Evolutionary conservation across 2,329 filamentous ascomycete species (phyloP), one percentile per base, ranked within the genome.

Genomic region (Alternaria gaisen): DNA sequence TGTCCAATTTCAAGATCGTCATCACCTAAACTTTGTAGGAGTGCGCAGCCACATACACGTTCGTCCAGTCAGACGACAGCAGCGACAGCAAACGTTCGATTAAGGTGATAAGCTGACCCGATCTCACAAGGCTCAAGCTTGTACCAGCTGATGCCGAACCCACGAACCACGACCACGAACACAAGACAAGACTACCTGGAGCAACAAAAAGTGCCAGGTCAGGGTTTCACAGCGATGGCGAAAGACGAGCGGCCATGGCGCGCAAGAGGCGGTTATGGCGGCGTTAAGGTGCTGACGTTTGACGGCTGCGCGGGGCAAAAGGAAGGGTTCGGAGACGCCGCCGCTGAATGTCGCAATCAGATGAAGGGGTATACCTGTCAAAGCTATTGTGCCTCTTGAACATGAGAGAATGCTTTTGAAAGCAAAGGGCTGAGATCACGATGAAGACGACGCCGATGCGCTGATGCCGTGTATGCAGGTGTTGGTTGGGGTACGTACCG

Each of bases 211-310:
- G 1, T 24, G 14, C 46, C 20, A 50, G 32, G 32, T 24, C 46
- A 38, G 32, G 46, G 54, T 43, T 28, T 28, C 38, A 36, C 38
- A 28, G 46, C 32, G 44, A 42, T 22, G 44, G 28, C 46, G 46
- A 36, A 50, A 16, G 46, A 32, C 46, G 14, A 36, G 5, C 32
- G 12, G 32, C 32, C 32, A 36, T 38, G 46, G 32, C 26, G 50
- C 38, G 38, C 50, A 53, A 42, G 36, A 53, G 38, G 50, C 50
- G 50, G 50, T 41, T 53, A 44, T 20, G 47, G 47, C 38, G 40
- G 55, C 36, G 16, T 53, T 43, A 43, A 16, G 30, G 44, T 34
- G 44, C 26, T 50, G 46, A 38, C 46, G 20, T 20, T 40, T 20
- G 32, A 36, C 30, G 46, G 46, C 46, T 16, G 30, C 46, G 32